These are phyloP conservation scores for Metschnikowia shivogae DNA, from an alignment of 805 yeast genomes.

Conservation along the genomic window DNA sequence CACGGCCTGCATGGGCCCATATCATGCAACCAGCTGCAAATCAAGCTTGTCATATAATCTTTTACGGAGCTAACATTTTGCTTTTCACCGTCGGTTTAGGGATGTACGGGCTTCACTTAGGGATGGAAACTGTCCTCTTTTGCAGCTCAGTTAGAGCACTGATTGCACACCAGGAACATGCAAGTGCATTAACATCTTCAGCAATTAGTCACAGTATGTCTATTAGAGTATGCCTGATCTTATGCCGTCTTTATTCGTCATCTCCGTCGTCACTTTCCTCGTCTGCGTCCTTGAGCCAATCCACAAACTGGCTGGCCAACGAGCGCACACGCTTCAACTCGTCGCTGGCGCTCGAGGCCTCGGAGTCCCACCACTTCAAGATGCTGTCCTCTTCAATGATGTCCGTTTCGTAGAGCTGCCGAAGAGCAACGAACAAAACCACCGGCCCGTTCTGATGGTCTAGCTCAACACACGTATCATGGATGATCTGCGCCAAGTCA, in stretches of 20 bases:
- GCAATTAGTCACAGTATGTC: too few species aligned
- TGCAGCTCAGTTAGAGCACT: too few species aligned
- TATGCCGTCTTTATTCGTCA: background rate
- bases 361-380: constrained; percentile 72
- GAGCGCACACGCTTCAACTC: constrained; percentile 47
- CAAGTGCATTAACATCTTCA: too few species aligned
- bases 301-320: constrained; percentile 69
- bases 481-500: constrained; percentile 57
- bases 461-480: constrained; percentile 36
- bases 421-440: constrained; percentile 49
- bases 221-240: too few species aligned
- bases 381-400: constrained; percentile 79
- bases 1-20: background rate
- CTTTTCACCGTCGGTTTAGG: too few species aligned
- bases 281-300: constrained; percentile 81
- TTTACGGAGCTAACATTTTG: too few species aligned
- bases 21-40: background rate
- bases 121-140: too few species aligned
- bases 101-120: too few species aligned
- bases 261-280: constrained; percentile 43
- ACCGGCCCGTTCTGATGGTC: constrained; percentile 44
- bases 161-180: too few species aligned
- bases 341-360: constrained; percentile 32
- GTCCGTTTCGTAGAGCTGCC: constrained; percentile 74
- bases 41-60: too few species aligned